Conservation (phyloP, 768 basidiomycete genomes). For the Coprinopsis marcescibilis region DNA sequence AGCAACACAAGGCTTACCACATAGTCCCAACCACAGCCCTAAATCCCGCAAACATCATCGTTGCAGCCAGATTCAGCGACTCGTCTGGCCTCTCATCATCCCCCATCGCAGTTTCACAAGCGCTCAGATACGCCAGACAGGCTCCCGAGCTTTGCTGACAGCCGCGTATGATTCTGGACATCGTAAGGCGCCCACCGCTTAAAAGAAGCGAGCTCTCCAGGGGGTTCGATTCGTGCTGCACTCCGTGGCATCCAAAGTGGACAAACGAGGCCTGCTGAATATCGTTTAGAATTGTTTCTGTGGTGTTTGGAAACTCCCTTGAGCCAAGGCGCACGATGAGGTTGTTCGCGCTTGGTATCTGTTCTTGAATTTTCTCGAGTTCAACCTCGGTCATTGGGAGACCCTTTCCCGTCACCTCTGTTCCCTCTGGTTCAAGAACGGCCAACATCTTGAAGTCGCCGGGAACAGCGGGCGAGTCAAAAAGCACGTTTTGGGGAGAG, state of each 20-base stretch:
- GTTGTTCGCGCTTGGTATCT: not conserved
- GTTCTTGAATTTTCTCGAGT: not conserved
- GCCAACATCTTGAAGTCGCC: not conserved
- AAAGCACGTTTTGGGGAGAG: not conserved
- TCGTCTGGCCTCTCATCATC: no score
- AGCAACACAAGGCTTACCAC: constrained; percentile 24
- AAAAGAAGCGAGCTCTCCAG: constrained; percentile 21
- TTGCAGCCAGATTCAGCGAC: constrained; percentile 31
- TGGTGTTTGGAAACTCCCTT: not conserved
- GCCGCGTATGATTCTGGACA: constrained; percentile 17
- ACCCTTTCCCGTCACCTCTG: not conserved
- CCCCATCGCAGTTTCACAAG: no score
- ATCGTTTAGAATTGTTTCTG: not conserved
- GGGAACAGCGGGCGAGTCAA: not conserved
- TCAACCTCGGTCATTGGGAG: not conserved
- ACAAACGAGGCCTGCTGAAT: constrained; percentile 5
- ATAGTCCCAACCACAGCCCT: constrained; percentile 33
- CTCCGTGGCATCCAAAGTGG: constrained; percentile 32
- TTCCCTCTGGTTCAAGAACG: not conserved
- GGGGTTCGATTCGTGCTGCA: constrained; percentile 21
- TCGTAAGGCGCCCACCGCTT: constrained; percentile 14
- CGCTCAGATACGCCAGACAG: constrained; percentile 31
- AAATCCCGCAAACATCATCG: constrained; percentile 28
- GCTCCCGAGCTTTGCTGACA: constrained; percentile 13
- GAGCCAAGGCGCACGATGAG: not conserved